Base-by-base conservation (phyloP, 768 basidiomycete species). In the Termitomyces sp. region DNA sequence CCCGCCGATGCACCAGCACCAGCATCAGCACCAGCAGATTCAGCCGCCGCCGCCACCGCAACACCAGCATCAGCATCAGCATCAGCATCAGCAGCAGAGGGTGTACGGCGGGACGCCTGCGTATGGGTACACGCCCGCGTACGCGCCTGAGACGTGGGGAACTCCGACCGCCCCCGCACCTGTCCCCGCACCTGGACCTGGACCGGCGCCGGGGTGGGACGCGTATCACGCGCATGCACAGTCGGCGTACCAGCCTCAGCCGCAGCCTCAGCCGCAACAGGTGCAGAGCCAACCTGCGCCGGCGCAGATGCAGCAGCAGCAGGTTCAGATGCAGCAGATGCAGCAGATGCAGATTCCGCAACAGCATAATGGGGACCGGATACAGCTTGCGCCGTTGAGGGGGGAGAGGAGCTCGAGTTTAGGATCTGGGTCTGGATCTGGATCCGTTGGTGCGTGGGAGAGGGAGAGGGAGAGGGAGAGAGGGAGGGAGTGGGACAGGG, bases 321-420 rank as follows among this genome's bases (percentile, higher is more conserved):
- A 46, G 44, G 66, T 59, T 39, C 52, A 53, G 36, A 37, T 13
- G 34, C 47, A 37, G 34, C 39, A 41, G 15, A 15, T 31, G 31
- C 53, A 54, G 15, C 30, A 42, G 3, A 1, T n/a, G 13, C 55
- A 36, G 34, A 2, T 15, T 6, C 44, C 12, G 30, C 16, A 33
- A 13, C 54, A 31, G 42, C 33, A 42, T 18, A 22, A 16, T 34
- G 69, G 67, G 27, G 80, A 78, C 60, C 65, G 82, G 54, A 83
- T 85, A 54, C 82, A 84, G 70, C 73, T 86, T 3, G 83, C 84
- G 45, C 85, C 85, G 58, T 65, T 87, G 65, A 48, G 81, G 24
- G 66, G 66, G 1, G 62, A 42, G 9, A 7, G 41, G 41, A 42
- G 41, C 3, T 2, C n/a, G 41, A 42, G 41, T 42, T 73, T 18